phyloP scores from a whole-genome alignment of 495 filamentous ascomycete genomes.

The Alectoria sarmentosa region DNA sequence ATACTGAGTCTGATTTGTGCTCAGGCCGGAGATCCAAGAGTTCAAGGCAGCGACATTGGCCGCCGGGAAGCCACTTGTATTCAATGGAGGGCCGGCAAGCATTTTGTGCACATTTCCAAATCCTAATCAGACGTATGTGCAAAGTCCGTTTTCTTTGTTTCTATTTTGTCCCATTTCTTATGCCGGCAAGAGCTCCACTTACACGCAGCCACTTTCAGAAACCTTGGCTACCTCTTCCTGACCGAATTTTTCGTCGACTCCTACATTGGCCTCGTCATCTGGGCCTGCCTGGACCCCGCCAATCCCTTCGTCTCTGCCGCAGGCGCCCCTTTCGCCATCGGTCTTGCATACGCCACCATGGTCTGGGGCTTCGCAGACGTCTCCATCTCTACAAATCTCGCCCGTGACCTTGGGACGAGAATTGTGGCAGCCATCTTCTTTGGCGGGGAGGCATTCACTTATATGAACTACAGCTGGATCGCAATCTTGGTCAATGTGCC shows the following conservation, averaged over 20 bases:
- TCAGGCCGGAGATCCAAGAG: constrained; percentile 34
- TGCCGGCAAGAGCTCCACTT: not conserved
- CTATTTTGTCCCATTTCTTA: not conserved
- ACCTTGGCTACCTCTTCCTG: constrained; percentile 44
- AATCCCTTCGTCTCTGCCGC: constrained; percentile 45
- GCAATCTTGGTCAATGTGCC: constrained; percentile 45
- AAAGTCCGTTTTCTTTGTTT: not conserved
- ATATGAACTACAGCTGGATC: constrained; percentile 42
- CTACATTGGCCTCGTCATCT: constrained; percentile 48
- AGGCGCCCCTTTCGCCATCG: constrained; percentile 42
- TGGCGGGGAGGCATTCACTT: constrained; percentile 41
- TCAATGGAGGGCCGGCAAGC: constrained; percentile 40
- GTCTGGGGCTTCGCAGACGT: constrained; percentile 43
- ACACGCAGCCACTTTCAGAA: constrained; percentile 11
- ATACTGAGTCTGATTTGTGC: not conserved
- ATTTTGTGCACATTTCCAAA: constrained; percentile 41
- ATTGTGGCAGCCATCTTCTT: constrained; percentile 51
- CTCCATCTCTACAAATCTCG: constrained; percentile 45
- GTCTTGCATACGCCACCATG: constrained; percentile 43
- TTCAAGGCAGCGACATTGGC: constrained; percentile 32
- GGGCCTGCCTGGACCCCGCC: constrained; percentile 46
- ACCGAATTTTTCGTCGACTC: constrained; percentile 48
- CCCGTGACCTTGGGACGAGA: constrained; percentile 45
- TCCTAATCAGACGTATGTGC: constrained; percentile 32
- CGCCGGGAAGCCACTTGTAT: constrained; percentile 33